Conservation (phyloP, 179 eudicot species). For the Silene coronaria region DNA sequence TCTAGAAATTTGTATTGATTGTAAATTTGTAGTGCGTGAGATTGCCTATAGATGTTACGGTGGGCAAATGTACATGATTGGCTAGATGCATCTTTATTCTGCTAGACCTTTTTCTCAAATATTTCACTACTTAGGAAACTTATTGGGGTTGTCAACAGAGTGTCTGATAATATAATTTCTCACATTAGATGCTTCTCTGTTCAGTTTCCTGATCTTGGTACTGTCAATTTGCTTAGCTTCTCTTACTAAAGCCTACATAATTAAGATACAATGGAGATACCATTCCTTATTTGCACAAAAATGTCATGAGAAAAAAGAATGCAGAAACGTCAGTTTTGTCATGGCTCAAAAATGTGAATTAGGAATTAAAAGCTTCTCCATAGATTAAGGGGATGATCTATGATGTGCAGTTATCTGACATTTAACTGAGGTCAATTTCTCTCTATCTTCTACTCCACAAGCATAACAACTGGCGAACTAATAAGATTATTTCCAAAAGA, state of each 20-base stretch:
- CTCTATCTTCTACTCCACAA: background rate
- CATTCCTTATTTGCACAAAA: background rate
- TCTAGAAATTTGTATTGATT: no score
- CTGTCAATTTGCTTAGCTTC: background rate
- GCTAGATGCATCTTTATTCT: background rate
- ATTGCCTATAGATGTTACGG: background rate
- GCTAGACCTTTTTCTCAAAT: background rate
- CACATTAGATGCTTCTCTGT: background rate
- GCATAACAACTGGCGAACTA: background rate
- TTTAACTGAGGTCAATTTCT: background rate
- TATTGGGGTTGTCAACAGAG: background rate
- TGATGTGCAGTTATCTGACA: background rate
- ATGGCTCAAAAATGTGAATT: background rate
- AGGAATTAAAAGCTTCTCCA: no score
- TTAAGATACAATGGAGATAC: background rate
- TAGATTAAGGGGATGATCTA: constrained; percentile 8
- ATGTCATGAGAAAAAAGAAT: background rate
- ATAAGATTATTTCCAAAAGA: constrained; percentile 6
- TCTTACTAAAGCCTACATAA: background rate
- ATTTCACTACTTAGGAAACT: background rate
- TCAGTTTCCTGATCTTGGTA: background rate
- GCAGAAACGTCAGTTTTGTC: no score
- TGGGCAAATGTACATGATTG: background rate
- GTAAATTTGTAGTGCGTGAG: background rate
- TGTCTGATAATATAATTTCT: background rate